A percentile compares a stretch with the other conserved stretches of the same genome.
Conservation (phyloP, 2,329 filamentous ascomycete species). For the Trichoderma oligosporum region DNA sequence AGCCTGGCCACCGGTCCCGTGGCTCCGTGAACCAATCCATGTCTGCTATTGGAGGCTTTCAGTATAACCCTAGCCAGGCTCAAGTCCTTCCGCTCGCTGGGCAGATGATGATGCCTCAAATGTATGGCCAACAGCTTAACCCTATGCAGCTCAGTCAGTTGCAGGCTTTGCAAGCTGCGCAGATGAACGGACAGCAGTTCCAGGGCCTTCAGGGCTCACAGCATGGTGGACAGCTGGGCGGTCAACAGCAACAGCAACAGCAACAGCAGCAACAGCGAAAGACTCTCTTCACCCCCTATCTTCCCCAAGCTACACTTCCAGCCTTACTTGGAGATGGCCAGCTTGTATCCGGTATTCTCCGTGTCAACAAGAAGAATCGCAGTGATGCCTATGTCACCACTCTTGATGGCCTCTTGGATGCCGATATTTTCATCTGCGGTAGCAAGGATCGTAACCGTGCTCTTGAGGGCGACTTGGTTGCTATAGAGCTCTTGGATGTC, state of each 20-base stretch:
- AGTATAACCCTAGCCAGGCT: conserved; percentile 75
- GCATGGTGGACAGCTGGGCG: conserved; percentile 63
- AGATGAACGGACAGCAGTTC: conserved; percentile 73
- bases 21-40: conserved; percentile 84
- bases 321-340: conserved; percentile 87
- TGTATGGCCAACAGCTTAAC: conserved; percentile 87
- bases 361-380: conserved; percentile 99
- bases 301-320: conserved; percentile 89
- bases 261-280: conserved; percentile 89
- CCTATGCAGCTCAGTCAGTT: conserved; percentile 85
- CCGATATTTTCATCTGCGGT: conserved; percentile 98
- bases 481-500: conserved; percentile 92
- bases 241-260: conserved; percentile 73
- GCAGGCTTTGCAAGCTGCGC: conserved; percentile 85
- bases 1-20: conserved; percentile 84
- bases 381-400: conserved; percentile 98
- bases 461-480: conserved; percentile 91
- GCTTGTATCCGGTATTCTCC: conserved; percentile 91
- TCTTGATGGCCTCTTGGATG: conserved; percentile 79
- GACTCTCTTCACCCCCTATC: conserved; percentile 95
- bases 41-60: conserved; percentile 78
- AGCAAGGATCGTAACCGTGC: conserved; percentile 98
- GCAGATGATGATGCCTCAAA: conserved; percentile 79
- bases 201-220: conserved; percentile 67
- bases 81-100: conserved; percentile 83